Evolutionary conservation across 2,329 filamentous ascomycete species (phyloP).

Genomic region (Ambrosiella cleistominuta): DNA sequence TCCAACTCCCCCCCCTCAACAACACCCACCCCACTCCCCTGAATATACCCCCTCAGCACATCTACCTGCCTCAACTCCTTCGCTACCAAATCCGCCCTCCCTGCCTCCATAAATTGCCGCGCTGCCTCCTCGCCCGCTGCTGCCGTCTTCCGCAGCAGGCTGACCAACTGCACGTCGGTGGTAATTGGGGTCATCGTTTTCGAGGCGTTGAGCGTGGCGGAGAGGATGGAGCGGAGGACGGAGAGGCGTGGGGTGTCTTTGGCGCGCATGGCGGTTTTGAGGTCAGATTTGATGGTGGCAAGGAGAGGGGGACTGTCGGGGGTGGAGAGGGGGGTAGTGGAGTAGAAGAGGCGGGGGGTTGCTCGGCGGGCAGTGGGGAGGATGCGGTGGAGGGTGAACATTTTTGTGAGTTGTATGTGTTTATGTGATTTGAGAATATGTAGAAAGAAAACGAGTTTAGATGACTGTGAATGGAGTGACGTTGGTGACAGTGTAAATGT

Average conservation of each 20-base stretch:
- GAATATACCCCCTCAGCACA: conserved; percentile 48
- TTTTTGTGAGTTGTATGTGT: conserved; percentile 9
- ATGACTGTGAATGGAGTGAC: neutral
- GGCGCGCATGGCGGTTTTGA: conserved; percentile 48
- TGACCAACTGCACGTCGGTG: conserved; percentile 52
- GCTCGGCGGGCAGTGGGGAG: neutral
- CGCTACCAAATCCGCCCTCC: conserved; percentile 48
- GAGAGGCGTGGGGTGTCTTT: conserved; percentile 47
- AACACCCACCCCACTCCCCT: conserved; percentile 39
- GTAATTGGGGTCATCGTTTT: conserved; percentile 54
- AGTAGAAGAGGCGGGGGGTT: neutral
- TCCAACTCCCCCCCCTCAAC: conserved; percentile 41
- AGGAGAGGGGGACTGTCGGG: conserved; percentile 27
- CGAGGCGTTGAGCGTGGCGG: conserved; percentile 55
- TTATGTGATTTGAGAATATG: conserved; percentile 2
- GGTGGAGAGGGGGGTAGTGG: conserved; percentile 13
- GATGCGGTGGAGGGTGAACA: conserved; percentile 12
- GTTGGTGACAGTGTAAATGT: neutral
- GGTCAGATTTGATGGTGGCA: conserved; percentile 38
- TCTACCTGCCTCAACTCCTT: conserved; percentile 51
- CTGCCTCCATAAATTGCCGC: conserved; percentile 44
- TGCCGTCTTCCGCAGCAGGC: conserved; percentile 47
- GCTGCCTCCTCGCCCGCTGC: conserved; percentile 39
- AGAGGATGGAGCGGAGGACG: conserved; percentile 51
- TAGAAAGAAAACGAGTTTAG: neutral